A percentile compares a stretch with the other conserved stretches of the same genome.
phyloP scores from a whole-genome alignment of 495 filamentous ascomycete genomes.

The Trichoderma virens region DNA sequence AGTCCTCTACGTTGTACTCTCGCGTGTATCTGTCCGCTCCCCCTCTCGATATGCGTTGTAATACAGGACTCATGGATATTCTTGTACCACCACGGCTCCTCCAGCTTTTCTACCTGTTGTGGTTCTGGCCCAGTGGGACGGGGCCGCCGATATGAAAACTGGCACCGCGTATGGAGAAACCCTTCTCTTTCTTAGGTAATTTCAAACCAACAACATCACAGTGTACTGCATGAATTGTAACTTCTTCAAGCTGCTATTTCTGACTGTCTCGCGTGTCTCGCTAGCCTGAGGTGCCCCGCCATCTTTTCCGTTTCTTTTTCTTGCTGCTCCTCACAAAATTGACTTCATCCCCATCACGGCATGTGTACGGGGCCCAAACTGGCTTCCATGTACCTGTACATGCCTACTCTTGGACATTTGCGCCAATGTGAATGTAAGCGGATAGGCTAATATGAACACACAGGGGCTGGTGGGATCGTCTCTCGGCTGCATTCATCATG shows the following conservation, averaged over 20 bases:
- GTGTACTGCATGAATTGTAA: background rate
- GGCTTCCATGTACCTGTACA: background rate
- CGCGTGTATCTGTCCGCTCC: no score
- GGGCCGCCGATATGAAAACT: slow-evolving; percentile 4
- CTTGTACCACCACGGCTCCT: no score
- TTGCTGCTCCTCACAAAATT: background rate
- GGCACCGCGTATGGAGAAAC: background rate
- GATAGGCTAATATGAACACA: background rate
- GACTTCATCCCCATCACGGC: background rate
- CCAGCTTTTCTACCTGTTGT: background rate
- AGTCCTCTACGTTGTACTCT: no score
- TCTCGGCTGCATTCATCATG: background rate
- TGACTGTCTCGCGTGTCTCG: background rate
- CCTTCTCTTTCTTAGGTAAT: background rate
- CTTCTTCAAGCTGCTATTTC: background rate
- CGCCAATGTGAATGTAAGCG: background rate
- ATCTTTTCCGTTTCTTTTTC: slow-evolving; percentile 1
- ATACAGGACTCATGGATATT: no score
- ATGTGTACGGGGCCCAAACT: background rate
- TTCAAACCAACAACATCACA: background rate
- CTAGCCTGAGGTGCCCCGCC: background rate
- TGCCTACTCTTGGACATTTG: background rate
- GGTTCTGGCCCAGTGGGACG: background rate
- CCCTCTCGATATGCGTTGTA: no score
- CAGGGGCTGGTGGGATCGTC: background rate